These are phyloP conservation scores for Prunus fruticosa DNA, from an alignment of 306 rosid genomes.

Conservation along the genomic window DNA sequence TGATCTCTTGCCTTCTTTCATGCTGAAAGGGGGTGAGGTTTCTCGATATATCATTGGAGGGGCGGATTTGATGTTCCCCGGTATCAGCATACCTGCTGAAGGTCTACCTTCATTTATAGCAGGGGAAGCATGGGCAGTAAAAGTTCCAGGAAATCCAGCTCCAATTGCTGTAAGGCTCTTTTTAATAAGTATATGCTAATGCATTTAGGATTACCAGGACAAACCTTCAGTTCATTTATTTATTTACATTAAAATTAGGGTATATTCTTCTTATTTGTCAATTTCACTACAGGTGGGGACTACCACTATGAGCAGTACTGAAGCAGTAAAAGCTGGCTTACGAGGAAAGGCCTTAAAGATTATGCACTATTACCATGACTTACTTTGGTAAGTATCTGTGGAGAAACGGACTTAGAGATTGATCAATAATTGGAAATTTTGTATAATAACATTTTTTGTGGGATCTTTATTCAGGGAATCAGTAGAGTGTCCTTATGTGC, in stretches of 20 bases:
- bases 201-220: background rate
- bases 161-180: constrained; percentile 71
- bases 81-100: constrained; percentile 71
- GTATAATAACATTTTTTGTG: constrained; percentile 15
- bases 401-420: constrained; percentile 16
- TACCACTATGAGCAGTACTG: constrained; percentile 81
- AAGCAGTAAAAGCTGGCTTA: constrained; percentile 77
- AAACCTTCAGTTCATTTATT: background rate
- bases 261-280: background rate
- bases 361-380: constrained; percentile 79
- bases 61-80: constrained; percentile 98
- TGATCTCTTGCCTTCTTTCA: constrained; percentile 72
- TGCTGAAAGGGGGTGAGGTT: constrained; percentile 86
- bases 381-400: constrained; percentile 69
- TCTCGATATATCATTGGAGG: constrained; percentile 82
- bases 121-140: constrained; percentile 82
- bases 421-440: background rate
- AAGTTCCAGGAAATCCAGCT: constrained; percentile 93
- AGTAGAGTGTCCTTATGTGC: constrained; percentile 65
- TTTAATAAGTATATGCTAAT: background rate
- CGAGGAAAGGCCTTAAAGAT: constrained; percentile 90
- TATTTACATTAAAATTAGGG: background rate
- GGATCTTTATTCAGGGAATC: constrained; percentile 62
- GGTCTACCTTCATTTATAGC: constrained; percentile 76
- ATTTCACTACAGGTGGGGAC: constrained; percentile 66